Evolutionary conservation across 805 yeast species (phyloP).

Genomic region (Metschnikowia borealis): DNA sequence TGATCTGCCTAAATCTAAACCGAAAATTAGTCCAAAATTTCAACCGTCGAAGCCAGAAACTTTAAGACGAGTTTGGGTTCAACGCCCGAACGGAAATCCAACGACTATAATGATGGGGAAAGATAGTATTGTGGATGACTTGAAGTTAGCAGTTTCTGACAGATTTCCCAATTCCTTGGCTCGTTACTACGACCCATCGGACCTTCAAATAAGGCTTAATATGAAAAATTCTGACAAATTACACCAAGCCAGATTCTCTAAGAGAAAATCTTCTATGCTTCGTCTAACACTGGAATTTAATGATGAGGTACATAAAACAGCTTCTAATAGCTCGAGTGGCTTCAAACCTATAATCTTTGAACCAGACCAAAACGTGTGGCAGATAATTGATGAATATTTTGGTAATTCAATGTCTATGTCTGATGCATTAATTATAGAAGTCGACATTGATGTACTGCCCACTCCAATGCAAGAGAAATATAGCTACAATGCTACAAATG

Average conservation of each 20-base stretch:
- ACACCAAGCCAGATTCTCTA: slow-evolving; percentile 1
- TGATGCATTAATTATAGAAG: slow-evolving; percentile 60
- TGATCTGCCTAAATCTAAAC: slow-evolving; percentile 2
- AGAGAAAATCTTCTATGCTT: slow-evolving; percentile 6
- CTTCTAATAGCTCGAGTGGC: background rate
- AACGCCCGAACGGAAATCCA: slow-evolving; percentile 49
- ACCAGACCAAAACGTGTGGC: slow-evolving; percentile 62
- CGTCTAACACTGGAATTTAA: slow-evolving; percentile 8
- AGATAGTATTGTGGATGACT: slow-evolving; percentile 73
- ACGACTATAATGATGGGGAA: slow-evolving; percentile 64
- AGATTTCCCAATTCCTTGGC: slow-evolving; percentile 70
- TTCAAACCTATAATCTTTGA: slow-evolving; percentile 27
- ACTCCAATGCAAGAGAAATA: background rate
- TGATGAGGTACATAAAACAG: slow-evolving; percentile 1
- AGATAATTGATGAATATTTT: slow-evolving; percentile 52
- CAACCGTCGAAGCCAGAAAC: background rate
- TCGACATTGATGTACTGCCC: background rate
- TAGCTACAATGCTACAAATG: background rate
- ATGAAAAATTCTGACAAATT: slow-evolving; percentile 2
- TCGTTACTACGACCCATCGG: slow-evolving; percentile 63
- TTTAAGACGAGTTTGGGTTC: slow-evolving; percentile 52
- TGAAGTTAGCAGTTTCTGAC: slow-evolving; percentile 58
- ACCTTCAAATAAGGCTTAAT: slow-evolving; percentile 34
- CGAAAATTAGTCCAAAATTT: background rate
- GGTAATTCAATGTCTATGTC: slow-evolving; percentile 66